Evolutionary conservation across 352 stramenopile genomes (phyloP).

Genomic region (Sclerospora graminicola): DNA sequence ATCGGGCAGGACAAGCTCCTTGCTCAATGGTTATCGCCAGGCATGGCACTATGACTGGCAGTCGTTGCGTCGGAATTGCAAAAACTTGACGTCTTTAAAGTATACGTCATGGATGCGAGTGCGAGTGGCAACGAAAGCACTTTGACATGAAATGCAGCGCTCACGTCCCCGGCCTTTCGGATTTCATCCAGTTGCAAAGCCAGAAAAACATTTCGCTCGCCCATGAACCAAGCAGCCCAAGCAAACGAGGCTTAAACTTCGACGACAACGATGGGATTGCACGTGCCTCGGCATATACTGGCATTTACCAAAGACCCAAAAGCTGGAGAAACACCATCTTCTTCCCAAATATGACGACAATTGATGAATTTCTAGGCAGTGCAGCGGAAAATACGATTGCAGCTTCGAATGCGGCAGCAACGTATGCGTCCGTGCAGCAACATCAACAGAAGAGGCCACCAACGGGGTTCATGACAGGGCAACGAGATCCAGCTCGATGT

Average conservation of each 20-base stretch:
- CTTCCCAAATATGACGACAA: too few relatives aligned
- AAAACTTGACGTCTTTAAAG: constrained; percentile 79
- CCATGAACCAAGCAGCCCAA: constrained; percentile 16
- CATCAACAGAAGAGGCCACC: constrained; percentile 6
- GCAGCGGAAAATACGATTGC: constrained; percentile 2
- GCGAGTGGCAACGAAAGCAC: constrained; percentile 14
- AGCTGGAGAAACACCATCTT: constrained; percentile 1
- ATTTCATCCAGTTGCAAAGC: constrained; percentile 80
- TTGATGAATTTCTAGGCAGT: constrained; percentile 29
- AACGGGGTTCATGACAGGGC: constrained; percentile 16
- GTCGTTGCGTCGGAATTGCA: constrained; percentile 75
- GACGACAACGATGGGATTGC: too few relatives aligned
- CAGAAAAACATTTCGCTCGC: constrained; percentile 62
- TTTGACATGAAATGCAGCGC: constrained; percentile 39
- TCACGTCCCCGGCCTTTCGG: constrained; percentile 57
- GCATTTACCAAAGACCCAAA: background rate
- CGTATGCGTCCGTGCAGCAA: constrained; percentile 14
- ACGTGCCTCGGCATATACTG: constrained; percentile 5
- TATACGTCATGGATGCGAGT: constrained; percentile 47
- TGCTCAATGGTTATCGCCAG: constrained; percentile 77
- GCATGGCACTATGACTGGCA: constrained; percentile 84
- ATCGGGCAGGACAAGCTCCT: constrained; percentile 29
- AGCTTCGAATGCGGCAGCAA: constrained; percentile 10
- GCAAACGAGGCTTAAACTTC: constrained; percentile 10
- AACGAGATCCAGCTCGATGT: constrained; percentile 33